Evolutionary conservation across 257 asterid genomes (phyloP).

Genomic region (Plantago major): DNA sequence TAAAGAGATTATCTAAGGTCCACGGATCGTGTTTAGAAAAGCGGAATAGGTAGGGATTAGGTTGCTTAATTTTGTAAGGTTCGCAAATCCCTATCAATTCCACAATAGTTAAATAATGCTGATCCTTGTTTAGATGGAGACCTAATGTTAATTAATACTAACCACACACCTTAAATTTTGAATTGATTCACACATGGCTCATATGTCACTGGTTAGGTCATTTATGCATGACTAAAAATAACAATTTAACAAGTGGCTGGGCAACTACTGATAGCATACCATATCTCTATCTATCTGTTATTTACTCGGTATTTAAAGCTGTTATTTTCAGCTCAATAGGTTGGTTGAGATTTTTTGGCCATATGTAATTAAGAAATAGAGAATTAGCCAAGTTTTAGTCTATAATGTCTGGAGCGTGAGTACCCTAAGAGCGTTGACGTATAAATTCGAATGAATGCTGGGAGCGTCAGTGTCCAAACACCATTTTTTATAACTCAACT

Average conservation of each 20-base stretch:
- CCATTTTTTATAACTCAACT: too few species aligned
- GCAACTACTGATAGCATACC: slow-evolving; percentile 10
- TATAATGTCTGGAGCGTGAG: too few species aligned
- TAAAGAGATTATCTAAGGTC: background rate
- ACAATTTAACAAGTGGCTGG: slow-evolving; percentile 13
- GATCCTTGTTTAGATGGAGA: background rate
- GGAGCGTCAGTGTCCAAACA: too few species aligned
- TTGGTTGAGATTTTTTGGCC: background rate
- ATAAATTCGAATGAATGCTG: too few species aligned
- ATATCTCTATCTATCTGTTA: too few species aligned
- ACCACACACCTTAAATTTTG: background rate
- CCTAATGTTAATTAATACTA: slow-evolving; percentile 11
- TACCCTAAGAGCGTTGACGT: too few species aligned
- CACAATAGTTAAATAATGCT: background rate
- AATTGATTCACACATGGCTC: slow-evolving; percentile 7
- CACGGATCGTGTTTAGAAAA: slow-evolving; percentile 10
- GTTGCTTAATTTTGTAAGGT: slow-evolving; percentile 27
- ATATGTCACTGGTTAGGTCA: slow-evolving; percentile 11
- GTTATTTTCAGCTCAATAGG: slow-evolving; percentile 23
- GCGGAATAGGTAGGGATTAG: slow-evolving; percentile 36
- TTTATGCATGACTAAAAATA: slow-evolving; percentile 12
- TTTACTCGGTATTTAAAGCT: background rate
- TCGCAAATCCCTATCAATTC: slow-evolving; percentile 14
- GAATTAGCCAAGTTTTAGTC: too few species aligned
- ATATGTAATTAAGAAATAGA: background rate